phyloP scores from a whole-genome alignment of 1,139 yeast species.

The Martiniozyma asiatica region DNA sequence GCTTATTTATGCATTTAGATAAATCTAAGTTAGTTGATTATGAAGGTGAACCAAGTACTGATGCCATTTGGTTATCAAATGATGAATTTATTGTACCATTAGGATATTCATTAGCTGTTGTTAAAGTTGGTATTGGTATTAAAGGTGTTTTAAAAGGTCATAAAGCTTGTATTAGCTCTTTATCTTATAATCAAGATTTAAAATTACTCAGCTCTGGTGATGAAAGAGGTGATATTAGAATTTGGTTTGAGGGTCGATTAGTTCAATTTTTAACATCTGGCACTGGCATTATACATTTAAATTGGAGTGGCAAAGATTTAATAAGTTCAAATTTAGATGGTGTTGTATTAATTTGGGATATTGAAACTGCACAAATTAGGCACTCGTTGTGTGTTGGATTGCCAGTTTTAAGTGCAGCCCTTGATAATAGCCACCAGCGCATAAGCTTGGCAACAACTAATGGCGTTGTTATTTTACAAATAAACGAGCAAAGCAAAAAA shows the following conservation, averaged over 20 bases:
- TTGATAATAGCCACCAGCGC: too few species aligned
- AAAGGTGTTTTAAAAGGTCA: constrained; percentile 64
- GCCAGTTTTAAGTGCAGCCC: too few species aligned
- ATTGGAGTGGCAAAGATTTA: too few species aligned
- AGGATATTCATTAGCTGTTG: constrained; percentile 46
- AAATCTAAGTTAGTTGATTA: constrained; percentile 6
- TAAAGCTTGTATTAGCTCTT: constrained; percentile 42
- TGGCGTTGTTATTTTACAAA: too few species aligned
- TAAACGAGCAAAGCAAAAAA: too few species aligned
- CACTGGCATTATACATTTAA: too few species aligned
- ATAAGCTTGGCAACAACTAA: too few species aligned
- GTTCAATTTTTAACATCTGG: too few species aligned
- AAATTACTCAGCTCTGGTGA: constrained; percentile 61
- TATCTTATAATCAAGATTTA: constrained; percentile 39
- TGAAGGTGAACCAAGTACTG: constrained; percentile 32
- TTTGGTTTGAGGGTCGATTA: too few species aligned
- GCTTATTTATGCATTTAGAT: constrained; percentile 33
- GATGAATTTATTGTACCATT: constrained; percentile 59
- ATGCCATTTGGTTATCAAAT: constrained; percentile 64
- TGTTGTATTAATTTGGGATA: constrained; percentile 41
- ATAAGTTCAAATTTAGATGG: constrained; percentile 75
- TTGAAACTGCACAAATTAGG: too few species aligned
- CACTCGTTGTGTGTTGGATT: too few species aligned
- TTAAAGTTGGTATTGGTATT: constrained; percentile 26
- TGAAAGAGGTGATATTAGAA: constrained; percentile 59